Percentiles rank a stretch among this genome's conserved stretches.
Conservation (phyloP, 2,329 filamentous ascomycete species). For the Cercospora canescens region DNA sequence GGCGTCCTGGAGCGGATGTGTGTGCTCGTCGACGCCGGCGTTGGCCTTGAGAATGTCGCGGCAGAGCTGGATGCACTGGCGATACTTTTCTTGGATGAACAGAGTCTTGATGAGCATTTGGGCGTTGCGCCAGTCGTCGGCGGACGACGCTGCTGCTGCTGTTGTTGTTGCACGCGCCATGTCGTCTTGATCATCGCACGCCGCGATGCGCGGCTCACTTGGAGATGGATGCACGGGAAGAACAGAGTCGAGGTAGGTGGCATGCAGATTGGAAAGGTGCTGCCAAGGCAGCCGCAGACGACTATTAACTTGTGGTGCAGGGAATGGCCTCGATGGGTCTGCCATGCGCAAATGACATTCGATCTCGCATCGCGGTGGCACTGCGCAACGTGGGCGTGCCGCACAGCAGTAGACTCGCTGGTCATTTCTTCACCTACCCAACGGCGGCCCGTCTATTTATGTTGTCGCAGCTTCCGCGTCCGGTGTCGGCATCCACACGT, state of each 20-base stretch:
- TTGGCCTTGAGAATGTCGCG: conserved; percentile 26
- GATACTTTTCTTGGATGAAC: conserved; percentile 32
- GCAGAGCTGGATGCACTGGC: conserved; percentile 35
- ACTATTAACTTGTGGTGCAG: not conserved
- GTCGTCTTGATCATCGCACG: not conserved
- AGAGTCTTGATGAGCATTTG: conserved; percentile 34
- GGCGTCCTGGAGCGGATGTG: conserved; percentile 25
- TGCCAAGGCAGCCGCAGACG: not conserved
- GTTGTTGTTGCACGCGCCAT: conserved; percentile 1
- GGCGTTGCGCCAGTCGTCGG: conserved; percentile 15
- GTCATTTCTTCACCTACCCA: not conserved
- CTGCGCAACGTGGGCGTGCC: no score
- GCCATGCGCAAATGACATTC: no score
- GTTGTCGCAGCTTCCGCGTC: not conserved
- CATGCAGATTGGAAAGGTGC: not conserved
- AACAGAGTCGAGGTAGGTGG: no score
- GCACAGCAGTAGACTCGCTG: not conserved
- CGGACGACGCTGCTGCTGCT: not conserved
- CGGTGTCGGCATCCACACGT: not conserved
- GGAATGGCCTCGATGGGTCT: not conserved
- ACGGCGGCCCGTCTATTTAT: not conserved
- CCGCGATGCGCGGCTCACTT: not conserved
- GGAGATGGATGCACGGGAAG: not conserved
- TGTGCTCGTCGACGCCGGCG: conserved; percentile 4
- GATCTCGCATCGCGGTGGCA: no score